Evolutionary conservation across 2,329 filamentous ascomycete genomes (phyloP).

Genomic region (Cercospora zeina): DNA sequence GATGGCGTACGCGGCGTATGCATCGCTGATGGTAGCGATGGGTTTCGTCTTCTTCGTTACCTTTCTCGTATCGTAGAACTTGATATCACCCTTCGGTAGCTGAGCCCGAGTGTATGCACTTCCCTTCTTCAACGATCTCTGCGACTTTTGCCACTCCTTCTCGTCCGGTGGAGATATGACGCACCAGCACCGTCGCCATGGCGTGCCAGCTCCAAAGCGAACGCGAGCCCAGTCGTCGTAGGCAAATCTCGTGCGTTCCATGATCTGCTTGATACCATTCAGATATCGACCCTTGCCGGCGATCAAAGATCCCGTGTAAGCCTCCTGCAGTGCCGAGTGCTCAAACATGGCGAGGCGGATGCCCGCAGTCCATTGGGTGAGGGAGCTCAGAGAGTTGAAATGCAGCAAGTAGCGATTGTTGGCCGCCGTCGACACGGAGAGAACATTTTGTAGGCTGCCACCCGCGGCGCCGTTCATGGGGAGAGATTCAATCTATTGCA

Average conservation of each 20-base stretch:
- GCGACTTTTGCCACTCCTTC: slow-evolving; percentile 81
- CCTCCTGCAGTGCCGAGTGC: slow-evolving; percentile 87
- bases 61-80: slow-evolving; percentile 88
- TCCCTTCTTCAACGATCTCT: slow-evolving; percentile 79
- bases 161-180: slow-evolving; percentile 90
- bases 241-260: slow-evolving; percentile 75
- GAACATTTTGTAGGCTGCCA: slow-evolving; percentile 85
- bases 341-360: slow-evolving; percentile 95
- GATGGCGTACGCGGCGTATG: slow-evolving; percentile 89
- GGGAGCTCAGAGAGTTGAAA: slow-evolving; percentile 90
- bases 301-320: slow-evolving; percentile 93
- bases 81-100: slow-evolving; percentile 80
- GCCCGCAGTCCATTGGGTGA: slow-evolving; percentile 93
- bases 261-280: slow-evolving; percentile 86
- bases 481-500: slow-evolving; percentile 62
- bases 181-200: slow-evolving; percentile 96
- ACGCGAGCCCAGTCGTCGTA: slow-evolving; percentile 94
- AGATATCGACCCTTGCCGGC: slow-evolving; percentile 87
- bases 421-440: slow-evolving; percentile 92
- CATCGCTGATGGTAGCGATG: slow-evolving; percentile 87
- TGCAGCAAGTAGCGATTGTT: slow-evolving; percentile 94
- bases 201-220: slow-evolving; percentile 90
- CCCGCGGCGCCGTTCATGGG: slow-evolving; percentile 76
- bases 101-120: slow-evolving; percentile 78
- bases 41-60: slow-evolving; percentile 88